Evolutionary conservation across 495 filamentous ascomycete genomes (phyloP), one percentile per base, ranked within the genome.

Genomic region (Xylaria acuta): DNA sequence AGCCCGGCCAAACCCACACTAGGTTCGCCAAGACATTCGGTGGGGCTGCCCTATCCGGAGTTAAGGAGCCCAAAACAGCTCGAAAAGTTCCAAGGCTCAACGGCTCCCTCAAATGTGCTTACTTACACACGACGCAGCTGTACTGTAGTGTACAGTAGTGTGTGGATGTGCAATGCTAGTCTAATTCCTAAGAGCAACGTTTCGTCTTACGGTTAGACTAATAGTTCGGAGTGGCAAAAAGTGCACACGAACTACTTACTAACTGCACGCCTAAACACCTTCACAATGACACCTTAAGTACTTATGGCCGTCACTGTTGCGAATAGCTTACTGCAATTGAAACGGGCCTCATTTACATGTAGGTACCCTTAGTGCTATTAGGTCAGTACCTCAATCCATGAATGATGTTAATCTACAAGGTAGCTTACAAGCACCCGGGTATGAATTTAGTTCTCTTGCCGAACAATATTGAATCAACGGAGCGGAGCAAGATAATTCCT

Each of bases 1-100:
- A 67, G 65, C 65, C 65, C 36, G 43, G 65, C 65, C 65, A 67
- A 67, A 47, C 32, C 25, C 16, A 36, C 49, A 49, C 65, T 67
- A 67, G 65, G 65, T 67, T 67, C 65, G 65, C 65, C 65, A 67
- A 67, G 65, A 67, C 47, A 32, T 25, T 67, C n/a, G 36, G 25
- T 67, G 65, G 65, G 65, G 65, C 36, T 67, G 49, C 49, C 65
- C 27, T 40, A 40, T 54, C 8, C 65, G 65, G 65, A 54, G 65
- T 67, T 67, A 3, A 67, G 49, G 49, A 49, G 32, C 34, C 27
- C 5, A 51, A 34, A 66, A 32, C 63, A 65, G 25, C 63, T 51
- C 43, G 20, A 40, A 67, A 41, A 25, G n/a, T n/a, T 18, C 36
- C 3, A 38, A 3, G 36, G 36, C 36, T 18, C 34, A 54, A 67